Base-by-base conservation (phyloP, 768 basidiomycete species). In the Amanita phalloides region DNA sequence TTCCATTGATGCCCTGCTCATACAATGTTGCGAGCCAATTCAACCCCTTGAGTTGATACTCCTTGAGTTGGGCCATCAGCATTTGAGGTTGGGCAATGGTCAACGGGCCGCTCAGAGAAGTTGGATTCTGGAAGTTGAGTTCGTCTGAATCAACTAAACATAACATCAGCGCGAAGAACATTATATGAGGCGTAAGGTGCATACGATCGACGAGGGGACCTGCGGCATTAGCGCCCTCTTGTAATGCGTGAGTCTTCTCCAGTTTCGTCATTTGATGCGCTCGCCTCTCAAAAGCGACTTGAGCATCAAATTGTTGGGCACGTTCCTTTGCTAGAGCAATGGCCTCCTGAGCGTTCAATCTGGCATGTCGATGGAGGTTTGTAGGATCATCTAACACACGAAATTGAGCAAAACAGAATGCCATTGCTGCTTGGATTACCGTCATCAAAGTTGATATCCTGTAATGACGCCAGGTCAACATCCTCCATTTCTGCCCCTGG, bases 1-100 rank as follows among this genome's bases (percentile, higher is more conserved):
- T 99, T 45, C 96, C 96, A 62, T 99, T 99, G 76, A 98, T 98
- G 42, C 96, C 96, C 66, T 98, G 95, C 64, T 98, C 96, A 61
- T 98, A 99, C 20, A 99, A 72, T 13, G 94, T 96, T 14, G 86
- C 96, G 23, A 99, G 73, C 96, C 96, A 99, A 57, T 96, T 98
- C 32, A 99, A 75, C 56, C 96, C 96, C 62, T 98, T 98, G 52
- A 99, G 67, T 64, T 99, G 96, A 64, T 98, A 99, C 65, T 99
- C 96, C 67, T 99, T 99, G 49, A 99, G 71, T 58, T 91, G 89
- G 6, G 93, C 92, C 79, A 92, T 91, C 55, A 99, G 73, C 89
- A 98, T 95, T 66, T 82, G 82, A 6, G 96, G 96, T 62, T 99
- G 96, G 17, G 79, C 78, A 58, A 98, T 86, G 3, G 86, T 90